Conservation (phyloP, 2,329 filamentous ascomycete species). For the Tolypocladium guangdongense region DNA sequence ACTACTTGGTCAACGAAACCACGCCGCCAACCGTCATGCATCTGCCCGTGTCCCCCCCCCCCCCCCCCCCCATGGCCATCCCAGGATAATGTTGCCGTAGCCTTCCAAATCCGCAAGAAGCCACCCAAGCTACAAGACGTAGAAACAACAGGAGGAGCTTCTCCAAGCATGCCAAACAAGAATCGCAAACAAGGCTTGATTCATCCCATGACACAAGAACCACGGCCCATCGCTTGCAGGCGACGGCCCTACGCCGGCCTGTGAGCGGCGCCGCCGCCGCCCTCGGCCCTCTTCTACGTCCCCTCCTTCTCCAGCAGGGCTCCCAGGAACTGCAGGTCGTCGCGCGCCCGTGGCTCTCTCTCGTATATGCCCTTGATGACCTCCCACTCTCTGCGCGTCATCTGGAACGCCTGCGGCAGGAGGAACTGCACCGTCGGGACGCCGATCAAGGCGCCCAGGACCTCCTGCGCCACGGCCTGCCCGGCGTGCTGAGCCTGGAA, state of each 20-base stretch:
- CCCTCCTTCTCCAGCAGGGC: constrained; percentile 41
- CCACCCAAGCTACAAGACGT: not conserved
- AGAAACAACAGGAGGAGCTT: not conserved
- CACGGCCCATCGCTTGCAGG: not conserved
- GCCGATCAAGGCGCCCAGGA: constrained; percentile 51
- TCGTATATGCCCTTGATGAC: constrained; percentile 61
- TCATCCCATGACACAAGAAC: not conserved
- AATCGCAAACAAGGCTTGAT: not conserved
- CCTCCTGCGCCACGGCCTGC: constrained; percentile 46
- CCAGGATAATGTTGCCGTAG: too few relatives aligned
- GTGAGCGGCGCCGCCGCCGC: not conserved
- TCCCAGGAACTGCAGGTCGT: constrained; percentile 48
- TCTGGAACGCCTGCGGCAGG: constrained; percentile 55
- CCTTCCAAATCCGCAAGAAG: not conserved
- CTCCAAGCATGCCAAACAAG: not conserved
- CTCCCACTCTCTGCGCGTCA: constrained; percentile 61
- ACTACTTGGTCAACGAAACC: too few relatives aligned
- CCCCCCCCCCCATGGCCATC: not conserved
- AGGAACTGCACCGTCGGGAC: constrained; percentile 60
- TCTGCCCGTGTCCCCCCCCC: too few relatives aligned
- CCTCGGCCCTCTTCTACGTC: constrained; percentile 9
- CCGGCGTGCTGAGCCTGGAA: constrained; percentile 38
- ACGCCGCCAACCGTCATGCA: not conserved
- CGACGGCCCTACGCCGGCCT: not conserved
- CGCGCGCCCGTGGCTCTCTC: constrained; percentile 51